These are phyloP conservation scores for Mrakia frigida DNA, from an alignment of 768 basidiomycete genomes.

Conservation along the genomic window DNA sequence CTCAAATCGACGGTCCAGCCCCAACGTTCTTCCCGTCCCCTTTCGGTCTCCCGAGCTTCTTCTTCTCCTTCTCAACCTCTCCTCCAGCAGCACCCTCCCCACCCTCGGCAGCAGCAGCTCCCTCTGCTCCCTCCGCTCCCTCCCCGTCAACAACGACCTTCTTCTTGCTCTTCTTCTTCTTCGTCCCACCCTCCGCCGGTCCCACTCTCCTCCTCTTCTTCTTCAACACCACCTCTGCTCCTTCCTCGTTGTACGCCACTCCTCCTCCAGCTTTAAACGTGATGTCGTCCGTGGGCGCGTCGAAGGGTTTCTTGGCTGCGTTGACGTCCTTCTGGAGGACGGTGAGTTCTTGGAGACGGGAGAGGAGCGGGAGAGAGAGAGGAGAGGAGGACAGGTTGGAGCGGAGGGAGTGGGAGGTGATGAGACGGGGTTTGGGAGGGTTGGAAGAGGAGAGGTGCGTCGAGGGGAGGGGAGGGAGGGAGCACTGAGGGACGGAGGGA, in stretches of 20 bases:
- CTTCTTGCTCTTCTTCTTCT: background rate
- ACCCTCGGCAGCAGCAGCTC: background rate
- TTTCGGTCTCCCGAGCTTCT: conserved; percentile 6
- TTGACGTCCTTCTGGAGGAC: conserved; percentile 32
- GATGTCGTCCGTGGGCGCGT: background rate
- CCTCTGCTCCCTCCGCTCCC: background rate
- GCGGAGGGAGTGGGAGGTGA: conserved; percentile 24
- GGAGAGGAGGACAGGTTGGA: conserved; percentile 23
- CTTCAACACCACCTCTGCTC: background rate
- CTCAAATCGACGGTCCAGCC: background rate
- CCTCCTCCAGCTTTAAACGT: background rate
- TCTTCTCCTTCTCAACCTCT: conserved; percentile 1
- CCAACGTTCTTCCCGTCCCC: background rate
- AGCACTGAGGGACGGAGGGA: conserved; percentile 13
- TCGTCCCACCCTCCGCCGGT: background rate
- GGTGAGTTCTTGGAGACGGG: conserved; percentile 27
- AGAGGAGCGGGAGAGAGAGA: conserved; percentile 23
- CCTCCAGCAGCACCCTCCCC: background rate
- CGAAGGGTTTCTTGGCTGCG: conserved; percentile 22
- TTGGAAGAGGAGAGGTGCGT: conserved; percentile 10
- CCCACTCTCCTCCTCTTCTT: background rate
- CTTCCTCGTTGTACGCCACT: background rate
- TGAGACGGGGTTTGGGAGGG: conserved; percentile 14
- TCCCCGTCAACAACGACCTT: background rate
- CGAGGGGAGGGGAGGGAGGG: conserved; percentile 19